Evolutionary conservation across 2,329 filamentous ascomycete genomes (phyloP).

Genomic region (Aspergillus pseudonomiae): DNA sequence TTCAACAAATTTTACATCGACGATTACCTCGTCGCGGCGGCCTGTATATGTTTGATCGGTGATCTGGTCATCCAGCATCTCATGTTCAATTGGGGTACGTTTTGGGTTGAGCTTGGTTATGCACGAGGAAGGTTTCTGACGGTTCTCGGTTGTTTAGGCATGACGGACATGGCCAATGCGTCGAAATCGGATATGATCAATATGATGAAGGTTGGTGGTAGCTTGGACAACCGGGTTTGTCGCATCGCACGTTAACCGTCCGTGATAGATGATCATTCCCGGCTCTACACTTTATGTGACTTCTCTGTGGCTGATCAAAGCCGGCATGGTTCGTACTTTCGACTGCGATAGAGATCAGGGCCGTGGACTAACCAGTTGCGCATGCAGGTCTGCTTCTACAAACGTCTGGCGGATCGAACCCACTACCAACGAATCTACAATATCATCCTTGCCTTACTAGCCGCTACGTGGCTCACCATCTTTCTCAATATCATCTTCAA

Average conservation of each 20-base stretch:
- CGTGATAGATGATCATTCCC: conserved; percentile 25
- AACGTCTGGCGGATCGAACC: conserved; percentile 25
- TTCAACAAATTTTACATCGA: conserved; percentile 23
- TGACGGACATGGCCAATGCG: conserved; percentile 20
- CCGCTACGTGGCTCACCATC: conserved; percentile 22
- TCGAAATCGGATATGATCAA: conserved; percentile 16
- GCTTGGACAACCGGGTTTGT: not conserved
- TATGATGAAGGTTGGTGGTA: conserved; percentile 21
- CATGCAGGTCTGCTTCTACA: conserved; percentile 19
- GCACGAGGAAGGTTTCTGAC: not conserved
- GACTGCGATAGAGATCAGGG: not conserved
- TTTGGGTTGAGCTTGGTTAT: not conserved
- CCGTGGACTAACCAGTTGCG: not conserved
- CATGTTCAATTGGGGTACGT: conserved; percentile 24
- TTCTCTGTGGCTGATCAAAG: conserved; percentile 27
- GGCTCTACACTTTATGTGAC: conserved; percentile 27
- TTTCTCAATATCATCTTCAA: conserved; percentile 28
- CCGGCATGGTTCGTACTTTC: conserved; percentile 18
- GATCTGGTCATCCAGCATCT: conserved; percentile 26
- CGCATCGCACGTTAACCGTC: not conserved
- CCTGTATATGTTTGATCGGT: conserved; percentile 19
- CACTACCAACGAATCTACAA: conserved; percentile 24
- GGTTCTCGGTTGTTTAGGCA: conserved; percentile 12
- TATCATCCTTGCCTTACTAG: conserved; percentile 18
- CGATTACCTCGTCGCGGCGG: conserved; percentile 17